Conservation (phyloP, 208 protist genomes). For the Acanthamoeba lugdunensis region DNA sequence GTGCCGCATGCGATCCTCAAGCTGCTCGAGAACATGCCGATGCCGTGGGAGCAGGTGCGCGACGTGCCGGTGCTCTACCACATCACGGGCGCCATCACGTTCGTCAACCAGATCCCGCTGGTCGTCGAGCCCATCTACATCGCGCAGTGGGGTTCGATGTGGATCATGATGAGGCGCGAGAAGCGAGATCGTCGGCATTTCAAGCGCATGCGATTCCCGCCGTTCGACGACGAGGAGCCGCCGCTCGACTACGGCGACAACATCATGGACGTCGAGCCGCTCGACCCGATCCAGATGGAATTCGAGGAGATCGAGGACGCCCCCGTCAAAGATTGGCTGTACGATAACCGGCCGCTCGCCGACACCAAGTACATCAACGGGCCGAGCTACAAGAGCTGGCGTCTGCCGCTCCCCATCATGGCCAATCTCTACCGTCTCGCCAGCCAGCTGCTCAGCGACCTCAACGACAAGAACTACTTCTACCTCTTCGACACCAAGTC, state of each 20-base stretch:
- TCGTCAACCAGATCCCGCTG: conserved; percentile 99
- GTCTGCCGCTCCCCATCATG: conserved; percentile 95
- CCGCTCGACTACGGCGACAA: conserved; percentile 99
- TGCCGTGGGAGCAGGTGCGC: conserved; percentile 93
- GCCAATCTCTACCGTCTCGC: conserved; percentile 94
- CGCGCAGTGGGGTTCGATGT: conserved; percentile 99
- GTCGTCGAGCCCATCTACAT: conserved; percentile 98
- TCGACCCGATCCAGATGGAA: conserved; percentile 95
- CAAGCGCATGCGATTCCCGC: conserved; percentile 98
- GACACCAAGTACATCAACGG: conserved; percentile 92
- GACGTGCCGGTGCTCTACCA: conserved; percentile 97
- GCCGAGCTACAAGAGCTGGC: conserved; percentile 96
- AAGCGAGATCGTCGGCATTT: conserved; percentile 97
- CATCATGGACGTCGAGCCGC: conserved; percentile 96
- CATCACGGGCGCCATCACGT: conserved; percentile 98
- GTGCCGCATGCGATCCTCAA: conserved; percentile 99
- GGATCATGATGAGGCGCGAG: conserved; percentile 99
- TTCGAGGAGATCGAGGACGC: conserved; percentile 97
- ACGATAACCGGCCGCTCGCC: conserved; percentile 95
- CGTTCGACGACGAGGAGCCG: conserved; percentile 98
- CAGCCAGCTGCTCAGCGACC: conserved; percentile 90
- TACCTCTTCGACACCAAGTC: conserved; percentile 98
- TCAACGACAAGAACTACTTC: conserved; percentile 97
- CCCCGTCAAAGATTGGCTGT: conserved; percentile 97
- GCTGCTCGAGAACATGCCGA: conserved; percentile 99